Base-by-base conservation (phyloP, 2,329 filamentous ascomycete species). In the Fusarium sarcochroum region DNA sequence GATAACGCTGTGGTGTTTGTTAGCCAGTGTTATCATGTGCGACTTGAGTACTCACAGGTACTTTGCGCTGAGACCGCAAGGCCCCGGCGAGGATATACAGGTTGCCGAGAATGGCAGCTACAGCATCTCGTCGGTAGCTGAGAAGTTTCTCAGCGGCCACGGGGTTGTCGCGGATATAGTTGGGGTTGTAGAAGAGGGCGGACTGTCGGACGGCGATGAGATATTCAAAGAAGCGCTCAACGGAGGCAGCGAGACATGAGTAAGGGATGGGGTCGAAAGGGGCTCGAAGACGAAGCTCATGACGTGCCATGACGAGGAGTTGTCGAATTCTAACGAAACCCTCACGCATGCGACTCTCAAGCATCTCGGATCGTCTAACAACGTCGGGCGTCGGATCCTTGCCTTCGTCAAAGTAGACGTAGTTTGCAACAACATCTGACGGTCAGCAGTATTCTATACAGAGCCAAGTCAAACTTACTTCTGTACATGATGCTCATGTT, bases 141-240 rank as follows among this genome's bases (percentile, higher is more conserved):
- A 89, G 78, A 5, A 89, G 79, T 20, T 80, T 80, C 58, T 82
- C 81, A 1, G 82, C 81, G 13, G 83, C 84, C n/a, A 82, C 77
- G 11, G 83, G 79, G 63, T 85, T 82, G 60, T 85, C 84, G 48
- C 83, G 79, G 53, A 86, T 80, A 65, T 84, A 85, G 34, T 81
- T 82, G 2, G 86, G 84, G 58, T 87, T 84, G 72, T 88, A 88
- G 70, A 87, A 87, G 17, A 89, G 76, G 3, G 85, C 85, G 4
- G 86, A 85, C 70, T 89, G 86, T 8, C 87, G 84, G 6, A 89
- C 82, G 18, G 85, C 81, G 25, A 89, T 83, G 57, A 88, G 80
- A 63, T 88, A 84, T 65, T 89, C 87, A 66, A 89, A 88, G 78
- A 89, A 88, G 6, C 81, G 80, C 73, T 89, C 87, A 55, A 84